Conservation (phyloP, 2,329 filamentous ascomycete species). For the Fusarium austroafricanum region DNA sequence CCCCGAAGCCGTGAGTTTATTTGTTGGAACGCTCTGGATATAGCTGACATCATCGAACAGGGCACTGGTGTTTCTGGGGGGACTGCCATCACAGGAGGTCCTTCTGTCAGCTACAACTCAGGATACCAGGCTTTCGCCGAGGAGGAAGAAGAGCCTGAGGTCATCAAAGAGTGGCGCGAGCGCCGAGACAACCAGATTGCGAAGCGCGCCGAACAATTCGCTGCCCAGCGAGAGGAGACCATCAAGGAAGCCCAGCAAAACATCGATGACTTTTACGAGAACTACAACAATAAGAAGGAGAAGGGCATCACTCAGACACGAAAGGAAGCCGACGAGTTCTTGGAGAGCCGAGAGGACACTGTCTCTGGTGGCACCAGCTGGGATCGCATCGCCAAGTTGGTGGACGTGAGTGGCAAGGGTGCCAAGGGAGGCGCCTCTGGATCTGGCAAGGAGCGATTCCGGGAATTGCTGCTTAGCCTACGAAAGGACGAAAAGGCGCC, state of each 20-base stretch:
- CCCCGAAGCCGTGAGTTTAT: conserved; percentile 49
- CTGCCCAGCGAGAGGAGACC: conserved; percentile 84
- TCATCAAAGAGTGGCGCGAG: conserved; percentile 92
- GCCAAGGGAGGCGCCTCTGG: conserved; percentile 86
- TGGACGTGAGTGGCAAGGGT: conserved; percentile 97
- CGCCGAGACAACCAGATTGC: conserved; percentile 84
- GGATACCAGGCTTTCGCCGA: conserved; percentile 67
- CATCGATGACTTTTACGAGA: conserved; percentile 99
- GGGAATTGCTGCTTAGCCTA: conserved; percentile 86
- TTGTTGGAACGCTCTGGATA: neutral
- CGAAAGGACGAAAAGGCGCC: conserved; percentile 92
- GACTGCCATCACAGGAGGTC: conserved; percentile 77
- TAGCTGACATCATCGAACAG: conserved; percentile 39
- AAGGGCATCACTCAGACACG: conserved; percentile 90
- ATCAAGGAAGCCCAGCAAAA: conserved; percentile 90
- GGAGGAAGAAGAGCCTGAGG: conserved; percentile 87
- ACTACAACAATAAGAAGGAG: conserved; percentile 98
- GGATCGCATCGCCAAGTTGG: conserved; percentile 97
- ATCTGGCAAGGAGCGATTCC: conserved; percentile 95
- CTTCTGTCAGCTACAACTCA: conserved; percentile 71
- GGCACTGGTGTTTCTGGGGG: conserved; percentile 48
- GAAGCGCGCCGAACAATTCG: conserved; percentile 86
- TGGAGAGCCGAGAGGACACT: conserved; percentile 89
- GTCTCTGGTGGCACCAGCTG: conserved; percentile 95
- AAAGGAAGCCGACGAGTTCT: conserved; percentile 92